phyloP scores from a whole-genome alignment of 2,329 filamentous ascomycete genomes.

The Cadophora sp. region DNA sequence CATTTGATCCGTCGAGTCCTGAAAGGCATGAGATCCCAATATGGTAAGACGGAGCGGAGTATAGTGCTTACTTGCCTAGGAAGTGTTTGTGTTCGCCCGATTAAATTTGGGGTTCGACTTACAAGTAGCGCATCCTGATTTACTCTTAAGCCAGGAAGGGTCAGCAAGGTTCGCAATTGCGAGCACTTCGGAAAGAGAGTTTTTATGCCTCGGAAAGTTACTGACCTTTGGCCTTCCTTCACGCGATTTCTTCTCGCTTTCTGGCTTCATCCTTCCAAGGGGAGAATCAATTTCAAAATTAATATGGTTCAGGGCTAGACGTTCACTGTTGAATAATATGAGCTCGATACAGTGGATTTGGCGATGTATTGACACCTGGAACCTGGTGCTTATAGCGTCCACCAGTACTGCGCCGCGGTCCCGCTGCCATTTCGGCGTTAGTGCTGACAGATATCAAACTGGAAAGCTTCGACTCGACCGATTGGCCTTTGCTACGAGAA shows the following conservation, averaged over 20 bases:
- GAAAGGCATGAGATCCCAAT: neutral
- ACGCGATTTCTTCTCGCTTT: neutral
- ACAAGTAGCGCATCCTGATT: conserved; percentile 13
- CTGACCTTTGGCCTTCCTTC: conserved; percentile 13
- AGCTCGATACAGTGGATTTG: no score
- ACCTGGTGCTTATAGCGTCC: no score
- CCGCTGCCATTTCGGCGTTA: neutral
- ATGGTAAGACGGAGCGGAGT: no score
- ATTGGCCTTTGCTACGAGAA: neutral
- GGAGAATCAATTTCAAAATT: no score
- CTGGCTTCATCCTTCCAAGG: neutral
- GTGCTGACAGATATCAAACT: neutral
- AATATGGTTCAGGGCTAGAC: neutral
- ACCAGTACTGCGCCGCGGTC: neutral
- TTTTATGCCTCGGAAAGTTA: neutral
- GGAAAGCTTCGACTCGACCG: neutral
- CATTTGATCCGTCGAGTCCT: conserved; percentile 27
- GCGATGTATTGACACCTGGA: no score
- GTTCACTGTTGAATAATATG: no score
- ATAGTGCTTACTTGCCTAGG: neutral
- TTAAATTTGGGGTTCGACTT: neutral
- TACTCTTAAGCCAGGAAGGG: neutral
- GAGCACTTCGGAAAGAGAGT: no score
- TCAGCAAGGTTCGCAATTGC: neutral
- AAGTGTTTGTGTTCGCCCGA: neutral